These are phyloP conservation scores for Silene noctiflora DNA, from an alignment of 179 eudicot species.

Conservation along the genomic window DNA sequence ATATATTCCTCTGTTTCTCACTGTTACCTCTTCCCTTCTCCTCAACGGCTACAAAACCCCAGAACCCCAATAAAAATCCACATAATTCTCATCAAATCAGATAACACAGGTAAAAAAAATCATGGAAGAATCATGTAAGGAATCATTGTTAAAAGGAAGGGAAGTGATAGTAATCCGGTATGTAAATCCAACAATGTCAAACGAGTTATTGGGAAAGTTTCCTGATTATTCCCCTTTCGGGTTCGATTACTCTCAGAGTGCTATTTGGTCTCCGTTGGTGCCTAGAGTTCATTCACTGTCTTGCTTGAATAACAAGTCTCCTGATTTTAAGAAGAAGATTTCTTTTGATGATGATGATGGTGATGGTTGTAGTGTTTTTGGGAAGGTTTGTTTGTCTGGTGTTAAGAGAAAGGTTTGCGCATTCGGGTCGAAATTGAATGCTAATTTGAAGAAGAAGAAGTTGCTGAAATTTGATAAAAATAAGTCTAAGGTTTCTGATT, in stretches of 20 bases:
- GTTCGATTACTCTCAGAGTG: conserved; percentile 75
- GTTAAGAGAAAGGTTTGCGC: conserved; percentile 40
- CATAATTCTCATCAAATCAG: not conserved
- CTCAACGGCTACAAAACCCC: conserved; percentile 29
- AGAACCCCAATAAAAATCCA: not conserved
- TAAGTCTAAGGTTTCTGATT: conserved; percentile 12
- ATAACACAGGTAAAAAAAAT: not conserved
- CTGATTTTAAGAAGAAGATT: conserved; percentile 29
- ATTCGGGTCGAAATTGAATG: conserved; percentile 29
- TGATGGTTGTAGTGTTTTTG: conserved; percentile 13
- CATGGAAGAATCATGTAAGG: conserved; percentile 27
- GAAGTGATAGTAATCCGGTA: conserved; percentile 44
- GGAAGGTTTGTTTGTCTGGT: conserved; percentile 23
- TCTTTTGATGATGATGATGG: conserved; percentile 28
- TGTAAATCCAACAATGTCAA: conserved; percentile 43
- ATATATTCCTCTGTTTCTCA: conserved; percentile 12
- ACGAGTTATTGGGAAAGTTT: conserved; percentile 44
- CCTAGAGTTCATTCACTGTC: conserved; percentile 31
- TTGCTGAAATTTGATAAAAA: not conserved
- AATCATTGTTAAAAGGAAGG: conserved; percentile 17
- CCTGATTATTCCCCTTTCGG: conserved; percentile 65
- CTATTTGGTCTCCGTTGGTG: conserved; percentile 70
- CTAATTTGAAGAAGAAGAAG: conserved; percentile 29
- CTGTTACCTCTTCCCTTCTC: not conserved
- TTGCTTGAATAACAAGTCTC: conserved; percentile 23